These are phyloP conservation scores for Sarocladium strictum DNA, from an alignment of 2,329 filamentous ascomycete species.

Conservation along the genomic window DNA sequence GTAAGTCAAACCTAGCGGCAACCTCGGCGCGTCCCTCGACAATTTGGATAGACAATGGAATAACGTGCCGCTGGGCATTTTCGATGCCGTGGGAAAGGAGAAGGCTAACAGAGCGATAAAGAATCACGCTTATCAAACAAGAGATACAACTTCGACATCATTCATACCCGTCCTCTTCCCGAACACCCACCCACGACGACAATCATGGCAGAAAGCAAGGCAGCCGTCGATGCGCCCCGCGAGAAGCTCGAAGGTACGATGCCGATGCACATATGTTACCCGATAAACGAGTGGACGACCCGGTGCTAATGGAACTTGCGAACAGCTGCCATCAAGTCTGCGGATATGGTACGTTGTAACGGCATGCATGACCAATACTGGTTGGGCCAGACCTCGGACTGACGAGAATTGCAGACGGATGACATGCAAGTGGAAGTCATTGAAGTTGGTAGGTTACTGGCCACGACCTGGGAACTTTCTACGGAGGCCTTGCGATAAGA, in stretches of 20 bases:
- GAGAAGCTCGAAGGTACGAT: slow-evolving; percentile 71
- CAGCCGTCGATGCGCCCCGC: slow-evolving; percentile 45
- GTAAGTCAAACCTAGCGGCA: too few species aligned
- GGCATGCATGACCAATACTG: slow-evolving; percentile 9
- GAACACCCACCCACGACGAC: not conserved
- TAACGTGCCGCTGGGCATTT: too few species aligned
- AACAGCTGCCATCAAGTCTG: slow-evolving; percentile 92
- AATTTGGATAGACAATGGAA: too few species aligned
- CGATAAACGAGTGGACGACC: slow-evolving; percentile 6
- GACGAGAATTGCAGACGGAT: slow-evolving; percentile 61
- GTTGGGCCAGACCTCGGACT: not conserved
- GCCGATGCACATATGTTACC: slow-evolving; percentile 1
- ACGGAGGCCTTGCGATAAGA: not conserved
- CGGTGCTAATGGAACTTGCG: slow-evolving; percentile 4
- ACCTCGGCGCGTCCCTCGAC: not conserved
- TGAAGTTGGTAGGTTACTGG: slow-evolving; percentile 71
- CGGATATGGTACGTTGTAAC: slow-evolving; percentile 75
- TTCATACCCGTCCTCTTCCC: not conserved
- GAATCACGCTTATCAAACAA: not conserved
- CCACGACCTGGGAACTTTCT: not conserved
- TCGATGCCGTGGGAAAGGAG: not conserved
- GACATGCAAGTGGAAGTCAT: slow-evolving; percentile 96
- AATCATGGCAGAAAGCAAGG: slow-evolving; percentile 33
- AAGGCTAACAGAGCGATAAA: not conserved
- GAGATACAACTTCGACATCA: too few species aligned